Conservation (phyloP, 208 protist species). For the Acanthamoeba lenticulata region DNA sequence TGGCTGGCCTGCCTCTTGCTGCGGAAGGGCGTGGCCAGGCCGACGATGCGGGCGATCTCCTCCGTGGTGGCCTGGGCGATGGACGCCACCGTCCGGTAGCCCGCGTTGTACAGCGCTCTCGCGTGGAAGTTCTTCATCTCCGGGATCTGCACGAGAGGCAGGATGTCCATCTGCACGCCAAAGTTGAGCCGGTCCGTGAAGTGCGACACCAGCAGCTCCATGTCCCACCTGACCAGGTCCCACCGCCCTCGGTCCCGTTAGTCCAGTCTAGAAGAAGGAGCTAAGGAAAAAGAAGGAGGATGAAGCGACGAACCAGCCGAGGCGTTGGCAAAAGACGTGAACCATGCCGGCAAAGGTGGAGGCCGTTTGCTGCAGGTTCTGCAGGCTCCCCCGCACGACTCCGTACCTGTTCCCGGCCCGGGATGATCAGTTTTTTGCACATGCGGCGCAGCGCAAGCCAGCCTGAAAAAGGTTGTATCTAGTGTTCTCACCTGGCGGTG, state of each 20-base stretch:
- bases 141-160: conserved; percentile 92
- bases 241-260: neutral
- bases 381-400: conserved; percentile 89
- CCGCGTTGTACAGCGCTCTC: conserved; percentile 77
- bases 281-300: too few species aligned
- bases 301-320: conserved; percentile 86
- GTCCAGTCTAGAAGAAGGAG: too few species aligned
- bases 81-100: conserved; percentile 71
- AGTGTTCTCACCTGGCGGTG: conserved; percentile 72
- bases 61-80: conserved; percentile 71
- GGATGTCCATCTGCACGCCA: conserved; percentile 91
- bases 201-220: conserved; percentile 90
- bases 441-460: neutral
- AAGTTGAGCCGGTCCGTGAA: conserved; percentile 91
- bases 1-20: conserved; percentile 53
- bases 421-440: neutral
- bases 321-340: conserved; percentile 90
- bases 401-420: conserved; percentile 80
- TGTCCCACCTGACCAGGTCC: conserved; percentile 76
- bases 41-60: conserved; percentile 18
- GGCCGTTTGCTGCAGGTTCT: conserved; percentile 89
- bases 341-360: conserved; percentile 92
- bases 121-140: conserved; percentile 74
- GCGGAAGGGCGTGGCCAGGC: neutral
- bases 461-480: too few species aligned